phyloP scores from a whole-genome alignment of 176 grass and related monocot species.

The Canna indica region DNA sequence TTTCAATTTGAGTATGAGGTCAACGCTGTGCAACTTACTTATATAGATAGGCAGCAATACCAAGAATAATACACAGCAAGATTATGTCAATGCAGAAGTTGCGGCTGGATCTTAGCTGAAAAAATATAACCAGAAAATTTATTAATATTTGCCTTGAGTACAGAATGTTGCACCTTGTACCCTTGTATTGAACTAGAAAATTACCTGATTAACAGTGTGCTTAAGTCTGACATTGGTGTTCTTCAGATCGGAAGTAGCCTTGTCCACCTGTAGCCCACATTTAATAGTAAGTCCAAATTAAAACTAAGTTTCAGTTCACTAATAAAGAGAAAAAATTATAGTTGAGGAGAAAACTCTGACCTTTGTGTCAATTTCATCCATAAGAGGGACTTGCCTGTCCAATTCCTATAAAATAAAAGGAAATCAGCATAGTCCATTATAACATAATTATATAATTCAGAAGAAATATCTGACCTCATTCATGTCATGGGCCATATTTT shows the following conservation, averaged over 20 bases:
- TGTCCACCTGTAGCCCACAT: slow-evolving; percentile 44
- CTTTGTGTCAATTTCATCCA: slow-evolving; percentile 98
- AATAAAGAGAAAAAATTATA: background rate
- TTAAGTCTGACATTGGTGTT: slow-evolving; percentile 86
- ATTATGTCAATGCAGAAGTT: slow-evolving; percentile 77
- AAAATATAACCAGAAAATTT: background rate
- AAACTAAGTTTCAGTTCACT: slow-evolving; percentile 1
- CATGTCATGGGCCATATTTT: slow-evolving; percentile 94
- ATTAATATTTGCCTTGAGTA: background rate
- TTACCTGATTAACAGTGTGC: slow-evolving; percentile 60
- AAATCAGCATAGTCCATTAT: slow-evolving; percentile 20
- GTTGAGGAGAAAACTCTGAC: slow-evolving; percentile 18
- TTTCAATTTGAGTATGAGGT: too few relatives aligned
- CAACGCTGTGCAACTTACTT: slow-evolving; percentile 38
- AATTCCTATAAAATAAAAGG: slow-evolving; percentile 50
- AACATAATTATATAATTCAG: slow-evolving; percentile 1
- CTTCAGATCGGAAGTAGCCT: slow-evolving; percentile 60
- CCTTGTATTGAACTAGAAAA: background rate
- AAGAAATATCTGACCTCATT: slow-evolving; percentile 52
- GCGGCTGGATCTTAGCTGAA: slow-evolving; percentile 70
- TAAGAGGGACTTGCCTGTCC: slow-evolving; percentile 95
- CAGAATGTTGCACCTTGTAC: background rate
- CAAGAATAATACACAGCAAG: slow-evolving; percentile 73
- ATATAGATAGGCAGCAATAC: slow-evolving; percentile 79
- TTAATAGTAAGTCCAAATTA: background rate